Base-by-base conservation (phyloP, 2,329 filamentous ascomycete species). In the Microdochium trichocladiopsis region DNA sequence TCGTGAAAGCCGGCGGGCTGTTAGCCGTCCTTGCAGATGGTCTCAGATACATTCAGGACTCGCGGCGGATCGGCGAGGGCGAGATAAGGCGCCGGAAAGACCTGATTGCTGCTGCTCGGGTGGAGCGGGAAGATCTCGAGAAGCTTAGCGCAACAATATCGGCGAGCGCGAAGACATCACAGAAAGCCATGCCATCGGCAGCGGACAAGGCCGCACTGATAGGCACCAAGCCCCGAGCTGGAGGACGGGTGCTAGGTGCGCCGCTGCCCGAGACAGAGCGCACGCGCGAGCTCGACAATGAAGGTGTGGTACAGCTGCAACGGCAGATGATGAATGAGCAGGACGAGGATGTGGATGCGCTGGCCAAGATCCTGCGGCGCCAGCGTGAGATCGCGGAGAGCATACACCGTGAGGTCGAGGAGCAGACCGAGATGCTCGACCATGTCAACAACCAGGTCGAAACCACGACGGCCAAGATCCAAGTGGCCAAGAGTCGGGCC, bases 301-400 rank as follows among this genome's bases (percentile, higher is more conserved):
- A 77, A 4, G 88, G 87, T 0, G 83, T 94, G 18, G 61, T 92
- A 55, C 80, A 87, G 65, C 69, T 94, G 55, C 89, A 94, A 67
- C 76, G 82, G 60, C 78, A 88, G 62, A 81, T 89, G 66, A 89
- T 93, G 76, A 64, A 76, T 51, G 83, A 88, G 57, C 89, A 95
- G 63, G 89, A 94, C 58, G 67, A 84, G 60, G 85, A 88, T 59
- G 79, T 94, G 2, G 78, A 87, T 18, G 76, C 82, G 59, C 70
- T 94, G 52, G 77, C 80, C 2, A 82, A 81, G 57, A 84, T 90
- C 48, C 84, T 93, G 48, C 73, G 83, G 48, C 73, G 86, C 53
- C 86, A 93, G 72, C 85, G 81, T 63, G 85, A 91, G 68, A 88
- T 93, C 80, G 88, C 88, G 1, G 72, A 89, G 48, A 78, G 83